Evolutionary conservation across 2,329 filamentous ascomycete species (phyloP).

Genomic region (Acephala macrosclerotiorum): DNA sequence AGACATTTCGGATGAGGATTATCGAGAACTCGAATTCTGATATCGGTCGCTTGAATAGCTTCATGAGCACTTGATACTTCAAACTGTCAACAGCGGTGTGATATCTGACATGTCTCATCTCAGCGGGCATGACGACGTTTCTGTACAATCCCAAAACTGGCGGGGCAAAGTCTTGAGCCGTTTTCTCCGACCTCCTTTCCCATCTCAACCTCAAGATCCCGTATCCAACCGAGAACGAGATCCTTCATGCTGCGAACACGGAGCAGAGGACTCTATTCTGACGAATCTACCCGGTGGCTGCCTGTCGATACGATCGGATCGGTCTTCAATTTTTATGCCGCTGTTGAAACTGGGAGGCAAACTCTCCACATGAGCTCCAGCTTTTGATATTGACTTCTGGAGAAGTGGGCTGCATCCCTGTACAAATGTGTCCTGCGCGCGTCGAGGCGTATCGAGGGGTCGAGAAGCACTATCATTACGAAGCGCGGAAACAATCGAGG

Average conservation of each 20-base stretch:
- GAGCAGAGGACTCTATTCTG: neutral
- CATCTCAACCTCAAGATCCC: neutral
- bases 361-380: conserved; percentile 11
- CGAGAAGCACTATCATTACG: neutral
- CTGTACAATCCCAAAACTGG: conserved; percentile 5
- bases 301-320: neutral
- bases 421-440: neutral
- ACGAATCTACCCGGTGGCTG: neutral
- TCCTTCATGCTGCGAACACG: neutral
- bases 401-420: conserved; percentile 25
- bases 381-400: conserved; percentile 19
- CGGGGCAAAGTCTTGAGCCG: conserved; percentile 6
- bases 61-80: neutral
- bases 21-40: neutral
- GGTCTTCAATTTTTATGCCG: conserved; percentile 3
- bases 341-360: neutral
- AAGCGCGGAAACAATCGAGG: neutral
- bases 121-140: neutral
- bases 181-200: neutral
- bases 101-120: neutral
- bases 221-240: neutral
- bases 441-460: conserved; percentile 10
- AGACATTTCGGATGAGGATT: neutral
- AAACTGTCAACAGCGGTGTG: neutral
- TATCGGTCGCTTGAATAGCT: neutral